Evolutionary conservation across 164 flowering plant genomes (phyloP), one percentile per base, ranked within the genome.

Genomic region (Aristolochia fimbriata): DNA sequence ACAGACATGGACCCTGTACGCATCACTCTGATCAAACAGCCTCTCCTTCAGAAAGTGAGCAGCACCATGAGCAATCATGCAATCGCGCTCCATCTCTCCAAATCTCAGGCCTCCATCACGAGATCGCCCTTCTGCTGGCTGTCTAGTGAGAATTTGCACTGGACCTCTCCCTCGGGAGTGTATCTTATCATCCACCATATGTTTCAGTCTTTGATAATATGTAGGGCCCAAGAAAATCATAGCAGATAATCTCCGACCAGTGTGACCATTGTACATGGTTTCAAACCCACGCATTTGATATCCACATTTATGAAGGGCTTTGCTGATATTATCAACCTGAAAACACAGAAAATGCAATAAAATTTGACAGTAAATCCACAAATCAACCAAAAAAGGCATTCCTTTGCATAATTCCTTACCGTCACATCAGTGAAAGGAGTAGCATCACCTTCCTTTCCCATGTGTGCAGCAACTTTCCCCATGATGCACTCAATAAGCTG

Each of bases 281-380:
- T 93, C 99, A 68, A 82, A 88, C 6, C 99, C 97, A 65, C 97
- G 88, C 97, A 86, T 90, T 70, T 93, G 99, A 68, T 90, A 93
- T 21, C 99, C 99, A 80, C 99, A 91, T 63, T 81, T 86, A 67
- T 90, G 97, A 51, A 90, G 97, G 8, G 95, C 96, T 66, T 78
- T 90, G 78, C 97, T 90, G 61, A 93, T 93, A 63, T 85, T 90
- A 57, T 93, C 97, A 76, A 93, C 96, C 91, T 86, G 52, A 15
- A 8, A 33, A 31, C 19, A 30, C 4, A 4, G 22, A 51, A 51
- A 19, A 21, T 19, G 22, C 1, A 27, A 27, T 27, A 5, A 27
- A 27, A 5, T 27, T 27, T 27, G 5, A 27, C 5, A 27, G 30
- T 27, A 27, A 5, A 27, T 27, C 30, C 30, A 27, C 2, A 27